phyloP scores from a whole-genome alignment of 2,329 filamentous ascomycete genomes.

The Penicillium sp. region DNA sequence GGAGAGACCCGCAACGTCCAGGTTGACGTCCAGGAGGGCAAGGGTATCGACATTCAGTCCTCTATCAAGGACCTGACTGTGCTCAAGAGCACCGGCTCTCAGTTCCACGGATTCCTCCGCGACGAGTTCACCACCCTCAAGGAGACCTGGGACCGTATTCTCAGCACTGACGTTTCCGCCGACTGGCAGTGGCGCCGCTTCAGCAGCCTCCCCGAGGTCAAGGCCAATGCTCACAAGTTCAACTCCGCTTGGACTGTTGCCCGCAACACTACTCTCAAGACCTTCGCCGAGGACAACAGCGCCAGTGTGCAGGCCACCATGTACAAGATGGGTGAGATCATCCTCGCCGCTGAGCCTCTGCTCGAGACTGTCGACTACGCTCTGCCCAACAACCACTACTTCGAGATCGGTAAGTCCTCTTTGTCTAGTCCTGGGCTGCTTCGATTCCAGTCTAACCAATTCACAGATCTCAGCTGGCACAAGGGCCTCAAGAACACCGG shows the following conservation, averaged over 20 bases:
- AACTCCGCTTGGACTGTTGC: conserved; percentile 78
- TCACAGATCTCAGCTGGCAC: conserved; percentile 88
- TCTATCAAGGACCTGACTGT: conserved; percentile 82
- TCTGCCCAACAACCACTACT: conserved; percentile 98
- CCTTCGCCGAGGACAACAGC: conserved; percentile 87
- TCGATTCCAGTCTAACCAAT: conserved; percentile 8
- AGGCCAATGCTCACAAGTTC: conserved; percentile 68
- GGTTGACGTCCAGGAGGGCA: conserved; percentile 67
- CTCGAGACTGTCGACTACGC: conserved; percentile 77
- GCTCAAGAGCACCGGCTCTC: conserved; percentile 93
- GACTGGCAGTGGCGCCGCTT: conserved; percentile 85
- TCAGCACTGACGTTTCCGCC: conserved; percentile 90
- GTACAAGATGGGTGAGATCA: conserved; percentile 96
- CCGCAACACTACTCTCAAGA: conserved; percentile 84
- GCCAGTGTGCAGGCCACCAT: conserved; percentile 96
- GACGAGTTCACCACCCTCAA: conserved; percentile 91
- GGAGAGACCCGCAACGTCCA: conserved; percentile 85
- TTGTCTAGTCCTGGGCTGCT: not conserved
- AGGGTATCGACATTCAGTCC: conserved; percentile 76
- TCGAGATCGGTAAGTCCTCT: conserved; percentile 71
- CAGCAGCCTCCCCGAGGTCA: conserved; percentile 67
- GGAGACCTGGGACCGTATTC: conserved; percentile 92
- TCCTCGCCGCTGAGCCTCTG: conserved; percentile 74
- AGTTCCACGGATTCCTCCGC: conserved; percentile 91
- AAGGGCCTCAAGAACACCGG: conserved; percentile 94